Conservation (phyloP, 805 yeast genomes). For the Starmerella powellii region DNA sequence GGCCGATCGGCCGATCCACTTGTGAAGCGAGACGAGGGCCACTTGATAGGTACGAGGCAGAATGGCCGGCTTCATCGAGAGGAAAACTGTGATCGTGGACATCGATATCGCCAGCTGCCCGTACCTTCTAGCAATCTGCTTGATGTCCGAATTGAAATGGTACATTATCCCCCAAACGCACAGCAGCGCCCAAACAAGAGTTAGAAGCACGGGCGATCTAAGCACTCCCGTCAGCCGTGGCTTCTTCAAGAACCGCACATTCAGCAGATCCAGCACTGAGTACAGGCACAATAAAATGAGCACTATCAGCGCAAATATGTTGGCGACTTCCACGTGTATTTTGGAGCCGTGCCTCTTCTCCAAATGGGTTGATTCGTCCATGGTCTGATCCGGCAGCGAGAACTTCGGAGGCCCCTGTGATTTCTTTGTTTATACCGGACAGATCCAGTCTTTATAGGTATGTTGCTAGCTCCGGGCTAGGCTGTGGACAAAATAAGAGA, state of each 20-base stretch:
- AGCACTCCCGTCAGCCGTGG: slow-evolving; percentile 4
- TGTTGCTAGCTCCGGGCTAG: too few species aligned
- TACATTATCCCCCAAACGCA: slow-evolving; percentile 11
- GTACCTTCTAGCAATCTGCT: slow-evolving; percentile 52
- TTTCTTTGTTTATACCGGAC: too few species aligned
- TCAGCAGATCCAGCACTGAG: slow-evolving; percentile 7
- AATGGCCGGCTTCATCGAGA: slow-evolving; percentile 75
- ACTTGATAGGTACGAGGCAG: slow-evolving; percentile 64
- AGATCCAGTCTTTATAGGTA: too few species aligned
- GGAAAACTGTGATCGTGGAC: slow-evolving; percentile 60
- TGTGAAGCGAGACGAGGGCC: slow-evolving; percentile 64
- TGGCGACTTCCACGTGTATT: slow-evolving; percentile 19
- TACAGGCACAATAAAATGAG: slow-evolving; percentile 12
- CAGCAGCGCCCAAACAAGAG: slow-evolving; percentile 8
- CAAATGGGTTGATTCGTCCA: slow-evolving; percentile 4
- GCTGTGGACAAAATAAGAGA: too few species aligned
- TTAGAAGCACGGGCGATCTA: slow-evolving; percentile 8
- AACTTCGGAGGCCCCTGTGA: too few species aligned
- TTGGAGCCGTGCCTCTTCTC: slow-evolving; percentile 19
- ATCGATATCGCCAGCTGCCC: slow-evolving; percentile 70
- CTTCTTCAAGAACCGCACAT: background rate
- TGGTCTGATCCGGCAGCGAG: background rate
- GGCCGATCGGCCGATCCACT: slow-evolving; percentile 79
- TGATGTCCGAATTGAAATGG: slow-evolving; percentile 10
- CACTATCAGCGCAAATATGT: slow-evolving; percentile 11